Evolutionary conservation across 2,329 filamentous ascomycete genomes (phyloP).

Genomic region (Cryphonectria nitschkei): DNA sequence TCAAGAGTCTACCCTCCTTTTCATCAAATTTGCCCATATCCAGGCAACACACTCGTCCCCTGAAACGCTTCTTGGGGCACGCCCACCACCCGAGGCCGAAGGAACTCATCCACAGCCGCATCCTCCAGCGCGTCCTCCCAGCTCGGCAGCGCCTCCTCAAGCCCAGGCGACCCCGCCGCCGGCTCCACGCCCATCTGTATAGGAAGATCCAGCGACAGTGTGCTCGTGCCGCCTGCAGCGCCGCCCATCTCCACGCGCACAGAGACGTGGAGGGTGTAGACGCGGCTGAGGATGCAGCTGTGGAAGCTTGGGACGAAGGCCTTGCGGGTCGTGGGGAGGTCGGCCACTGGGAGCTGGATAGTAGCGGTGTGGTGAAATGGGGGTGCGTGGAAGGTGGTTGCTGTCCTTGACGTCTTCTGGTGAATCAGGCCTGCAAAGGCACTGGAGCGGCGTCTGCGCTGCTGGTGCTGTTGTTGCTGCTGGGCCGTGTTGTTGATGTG

Average conservation of each 20-base stretch:
- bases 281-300: slow-evolving; percentile 59
- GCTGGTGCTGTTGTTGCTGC: slow-evolving; percentile 15
- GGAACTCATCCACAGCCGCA: slow-evolving; percentile 47
- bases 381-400: slow-evolving; percentile 23
- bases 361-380: slow-evolving; percentile 46
- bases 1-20: no score
- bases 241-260: slow-evolving; percentile 39
- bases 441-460: slow-evolving; percentile 12
- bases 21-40: slow-evolving; percentile 31
- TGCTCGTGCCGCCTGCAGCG: slow-evolving; percentile 44
- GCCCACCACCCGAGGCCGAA: slow-evolving; percentile 49
- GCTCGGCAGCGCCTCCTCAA: slow-evolving; percentile 47
- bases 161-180: slow-evolving; percentile 10
- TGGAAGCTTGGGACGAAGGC: slow-evolving; percentile 61
- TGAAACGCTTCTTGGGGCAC: slow-evolving; percentile 33
- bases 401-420: not conserved
- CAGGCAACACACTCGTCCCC: slow-evolving; percentile 35
- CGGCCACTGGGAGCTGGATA: slow-evolving; percentile 50
- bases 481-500: slow-evolving; percentile 21
- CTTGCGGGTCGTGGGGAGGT: slow-evolving; percentile 51
- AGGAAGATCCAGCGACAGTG: slow-evolving; percentile 51
- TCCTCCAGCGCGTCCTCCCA: slow-evolving; percentile 55
- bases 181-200: slow-evolving; percentile 55
- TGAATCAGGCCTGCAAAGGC: slow-evolving; percentile 4
- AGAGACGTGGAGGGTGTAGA: slow-evolving; percentile 55